Percentiles rank a stretch among this genome's conserved stretches.
These are phyloP conservation scores for Phytophthora syringae DNA, from an alignment of 352 stramenopile genomes.

Conservation along the genomic window DNA sequence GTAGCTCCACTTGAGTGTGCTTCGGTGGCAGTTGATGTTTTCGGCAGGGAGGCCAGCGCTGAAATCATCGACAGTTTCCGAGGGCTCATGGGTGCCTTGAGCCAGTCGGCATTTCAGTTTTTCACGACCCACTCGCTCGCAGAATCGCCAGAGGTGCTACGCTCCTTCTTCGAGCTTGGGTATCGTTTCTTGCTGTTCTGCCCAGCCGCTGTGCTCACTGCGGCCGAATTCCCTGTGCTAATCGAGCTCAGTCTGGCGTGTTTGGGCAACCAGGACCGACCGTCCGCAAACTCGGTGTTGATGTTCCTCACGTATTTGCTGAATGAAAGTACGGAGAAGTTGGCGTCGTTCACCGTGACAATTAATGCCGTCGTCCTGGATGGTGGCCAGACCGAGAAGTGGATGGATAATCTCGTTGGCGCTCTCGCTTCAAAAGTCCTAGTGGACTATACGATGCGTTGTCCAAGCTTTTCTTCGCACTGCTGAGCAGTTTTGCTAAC, in stretches of 20 bases:
- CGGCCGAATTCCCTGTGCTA: conserved; percentile 60
- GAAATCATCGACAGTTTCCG: conserved; percentile 62
- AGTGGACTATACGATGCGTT: conserved; percentile 67
- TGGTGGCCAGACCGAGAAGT: conserved; percentile 51
- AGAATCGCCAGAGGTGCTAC: conserved; percentile 65
- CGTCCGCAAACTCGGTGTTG: conserved; percentile 71
- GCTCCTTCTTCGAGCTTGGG: conserved; percentile 69
- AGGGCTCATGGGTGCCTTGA: conserved; percentile 62
- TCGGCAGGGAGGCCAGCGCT: conserved; percentile 51
- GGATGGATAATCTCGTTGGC: conserved; percentile 53
- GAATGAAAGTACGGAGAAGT: conserved; percentile 57
- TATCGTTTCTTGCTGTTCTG: conserved; percentile 80
- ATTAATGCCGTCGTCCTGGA: conserved; percentile 59
- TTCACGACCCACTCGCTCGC: conserved; percentile 67
- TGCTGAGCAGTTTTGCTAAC: conserved; percentile 51
- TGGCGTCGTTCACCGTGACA: conserved; percentile 43
- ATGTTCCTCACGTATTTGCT: conserved; percentile 72
- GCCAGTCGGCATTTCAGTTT: conserved; percentile 66
- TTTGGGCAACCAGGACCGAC: conserved; percentile 68
- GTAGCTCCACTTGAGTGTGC: conserved; percentile 74
- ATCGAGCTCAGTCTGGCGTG: conserved; percentile 67
- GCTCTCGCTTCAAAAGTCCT: conserved; percentile 57
- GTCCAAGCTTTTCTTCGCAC: conserved; percentile 56
- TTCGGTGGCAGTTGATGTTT: conserved; percentile 70
- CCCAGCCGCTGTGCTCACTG: conserved; percentile 63